phyloP scores from a whole-genome alignment of 2,329 filamentous ascomycete genomes.

The Cylindrodendrum hubeiense region DNA sequence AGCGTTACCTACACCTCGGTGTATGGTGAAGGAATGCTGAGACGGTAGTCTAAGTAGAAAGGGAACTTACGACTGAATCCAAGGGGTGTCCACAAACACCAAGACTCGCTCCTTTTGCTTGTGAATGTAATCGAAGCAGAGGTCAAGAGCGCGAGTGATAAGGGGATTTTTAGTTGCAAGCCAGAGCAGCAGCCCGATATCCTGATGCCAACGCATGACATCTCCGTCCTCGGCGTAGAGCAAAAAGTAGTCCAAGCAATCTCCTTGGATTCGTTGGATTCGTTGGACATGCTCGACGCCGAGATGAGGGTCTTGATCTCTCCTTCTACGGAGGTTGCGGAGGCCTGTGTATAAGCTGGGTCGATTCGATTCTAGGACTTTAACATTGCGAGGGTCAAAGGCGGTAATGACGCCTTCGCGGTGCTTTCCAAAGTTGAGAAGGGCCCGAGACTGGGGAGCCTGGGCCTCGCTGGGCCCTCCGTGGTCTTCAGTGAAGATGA shows the following conservation, averaged over 20 bases:
- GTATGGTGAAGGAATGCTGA: too few species aligned
- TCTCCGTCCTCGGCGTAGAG: background rate
- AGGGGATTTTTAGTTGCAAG: background rate
- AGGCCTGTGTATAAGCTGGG: too few species aligned
- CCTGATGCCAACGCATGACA: background rate
- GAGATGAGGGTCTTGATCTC: background rate
- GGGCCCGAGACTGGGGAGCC: too few species aligned
- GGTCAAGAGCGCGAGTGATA: background rate
- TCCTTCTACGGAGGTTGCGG: too few species aligned
- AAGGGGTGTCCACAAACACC: slow-evolving; percentile 8
- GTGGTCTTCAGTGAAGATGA: background rate
- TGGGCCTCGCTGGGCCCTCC: too few species aligned
- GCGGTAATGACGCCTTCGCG: background rate
- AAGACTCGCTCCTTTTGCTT: slow-evolving; percentile 5
- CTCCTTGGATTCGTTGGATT: background rate
- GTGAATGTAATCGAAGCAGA: background rate
- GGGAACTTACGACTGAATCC: slow-evolving; percentile 14
- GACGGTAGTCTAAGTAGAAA: too few species aligned
- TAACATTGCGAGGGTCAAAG: background rate
- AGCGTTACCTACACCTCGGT: too few species aligned
- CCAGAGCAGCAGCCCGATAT: too few species aligned
- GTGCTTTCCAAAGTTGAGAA: too few species aligned
- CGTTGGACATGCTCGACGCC: background rate
- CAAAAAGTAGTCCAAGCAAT: background rate
- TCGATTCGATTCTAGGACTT: background rate